Conservation (phyloP, 2,329 filamentous ascomycete species). For the Colletotrichum sp. region DNA sequence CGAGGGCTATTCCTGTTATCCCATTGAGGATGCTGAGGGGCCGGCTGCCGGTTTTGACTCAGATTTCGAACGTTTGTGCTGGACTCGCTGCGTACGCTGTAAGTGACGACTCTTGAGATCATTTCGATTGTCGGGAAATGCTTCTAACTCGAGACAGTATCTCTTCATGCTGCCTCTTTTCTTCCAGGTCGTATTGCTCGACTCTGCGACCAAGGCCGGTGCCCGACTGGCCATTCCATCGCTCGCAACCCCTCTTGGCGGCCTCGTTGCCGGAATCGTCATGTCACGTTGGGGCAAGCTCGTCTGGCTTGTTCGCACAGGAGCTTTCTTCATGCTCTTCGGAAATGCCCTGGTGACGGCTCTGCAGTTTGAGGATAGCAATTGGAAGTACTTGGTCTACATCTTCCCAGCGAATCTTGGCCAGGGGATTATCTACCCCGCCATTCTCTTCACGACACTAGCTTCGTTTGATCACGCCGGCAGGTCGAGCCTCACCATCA, state of each 20-base stretch:
- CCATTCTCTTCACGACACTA: slow-evolving; percentile 65
- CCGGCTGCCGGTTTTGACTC: slow-evolving; percentile 56
- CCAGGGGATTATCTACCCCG: slow-evolving; percentile 64
- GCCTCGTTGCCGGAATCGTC: slow-evolving; percentile 60
- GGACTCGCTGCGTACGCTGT: slow-evolving; percentile 69
- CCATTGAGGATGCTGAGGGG: slow-evolving; percentile 63
- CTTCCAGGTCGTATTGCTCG: slow-evolving; percentile 70
- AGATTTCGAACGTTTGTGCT: slow-evolving; percentile 64
- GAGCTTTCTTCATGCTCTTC: slow-evolving; percentile 55
- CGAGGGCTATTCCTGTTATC: slow-evolving; percentile 57
- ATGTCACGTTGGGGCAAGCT: slow-evolving; percentile 63
- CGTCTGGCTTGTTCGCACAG: slow-evolving; percentile 55
- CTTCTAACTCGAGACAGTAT: slow-evolving; percentile 45
- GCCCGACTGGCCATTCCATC: slow-evolving; percentile 69
- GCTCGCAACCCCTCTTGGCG: slow-evolving; percentile 62
- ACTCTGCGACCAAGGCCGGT: slow-evolving; percentile 68
- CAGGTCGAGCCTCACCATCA: slow-evolving; percentile 32
- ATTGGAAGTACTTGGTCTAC: slow-evolving; percentile 61
- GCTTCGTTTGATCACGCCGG: slow-evolving; percentile 67
- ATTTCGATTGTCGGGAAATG: fast-evolving
- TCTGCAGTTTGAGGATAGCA: slow-evolving; percentile 53
- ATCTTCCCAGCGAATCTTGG: slow-evolving; percentile 65
- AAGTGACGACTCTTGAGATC: slow-evolving; percentile 28
- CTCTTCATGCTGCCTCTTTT: slow-evolving; percentile 75
- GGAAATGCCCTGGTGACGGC: slow-evolving; percentile 59